A percentile compares a stretch with the other conserved stretches of the same genome.
These are phyloP conservation scores for Epichloe aotearoae DNA, from an alignment of 2,329 filamentous ascomycete genomes.

Conservation along the genomic window DNA sequence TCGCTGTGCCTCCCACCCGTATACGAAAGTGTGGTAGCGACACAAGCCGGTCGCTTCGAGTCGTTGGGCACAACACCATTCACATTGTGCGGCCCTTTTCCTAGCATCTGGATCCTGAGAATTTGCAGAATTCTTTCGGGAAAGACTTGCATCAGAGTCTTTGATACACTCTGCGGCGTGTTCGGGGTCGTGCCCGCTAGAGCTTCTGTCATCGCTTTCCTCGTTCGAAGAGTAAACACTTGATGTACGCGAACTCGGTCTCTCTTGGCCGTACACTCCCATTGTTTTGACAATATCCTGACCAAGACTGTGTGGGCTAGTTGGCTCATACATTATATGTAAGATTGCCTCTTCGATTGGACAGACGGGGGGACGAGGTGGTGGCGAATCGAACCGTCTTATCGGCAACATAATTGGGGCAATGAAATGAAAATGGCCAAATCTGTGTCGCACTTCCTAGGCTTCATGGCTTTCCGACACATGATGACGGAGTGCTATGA, in stretches of 20 bases:
- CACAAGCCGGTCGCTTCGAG: no score
- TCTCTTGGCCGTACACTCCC: no score
- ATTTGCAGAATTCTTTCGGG: neutral
- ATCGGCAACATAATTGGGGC: neutral
- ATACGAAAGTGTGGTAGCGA: no score
- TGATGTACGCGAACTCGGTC: slow-evolving; percentile 1
- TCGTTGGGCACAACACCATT: neutral
- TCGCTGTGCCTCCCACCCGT: no score
- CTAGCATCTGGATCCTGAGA: neutral
- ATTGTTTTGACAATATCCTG: no score
- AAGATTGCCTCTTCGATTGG: neutral
- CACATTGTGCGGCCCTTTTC: neutral
- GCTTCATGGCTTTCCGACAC: neutral
- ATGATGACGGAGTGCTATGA: neutral
- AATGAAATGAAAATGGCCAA: neutral
- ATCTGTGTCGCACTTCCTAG: neutral
- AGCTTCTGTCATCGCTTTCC: neutral
- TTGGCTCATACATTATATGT: no score
- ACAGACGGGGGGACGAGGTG: neutral
- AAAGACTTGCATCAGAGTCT: neutral
- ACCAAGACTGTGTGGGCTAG: no score
- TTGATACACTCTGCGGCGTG: neutral
- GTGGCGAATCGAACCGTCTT: neutral
- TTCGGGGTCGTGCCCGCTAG: neutral
- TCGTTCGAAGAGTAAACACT: slow-evolving; percentile 1